phyloP scores from a whole-genome alignment of 345 rosid genomes.

The Crucihimalaya himalaica region DNA sequence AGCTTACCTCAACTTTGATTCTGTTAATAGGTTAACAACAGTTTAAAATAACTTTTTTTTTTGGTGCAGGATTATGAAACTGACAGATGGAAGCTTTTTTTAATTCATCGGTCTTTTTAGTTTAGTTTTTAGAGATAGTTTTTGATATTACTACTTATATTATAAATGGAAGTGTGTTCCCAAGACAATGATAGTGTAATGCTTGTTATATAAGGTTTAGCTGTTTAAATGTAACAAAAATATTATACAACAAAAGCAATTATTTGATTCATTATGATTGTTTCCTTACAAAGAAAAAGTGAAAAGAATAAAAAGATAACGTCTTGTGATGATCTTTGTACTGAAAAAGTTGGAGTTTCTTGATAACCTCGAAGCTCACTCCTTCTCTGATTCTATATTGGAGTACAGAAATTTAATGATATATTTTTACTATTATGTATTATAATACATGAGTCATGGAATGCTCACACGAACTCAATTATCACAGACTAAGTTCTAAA shows the following conservation, averaged over 20 bases:
- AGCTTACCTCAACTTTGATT: background rate
- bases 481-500: constrained; percentile 11
- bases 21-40: background rate
- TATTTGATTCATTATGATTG: constrained; percentile 18
- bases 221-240: constrained; percentile 20
- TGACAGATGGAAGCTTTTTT: constrained; percentile 44
- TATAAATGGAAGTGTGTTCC: constrained; percentile 27
- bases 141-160: constrained; percentile 13
- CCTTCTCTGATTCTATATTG: constrained; percentile 14
- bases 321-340: constrained; percentile 33
- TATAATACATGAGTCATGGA: background rate
- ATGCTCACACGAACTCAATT: constrained; percentile 17
- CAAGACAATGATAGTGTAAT: constrained; percentile 34
- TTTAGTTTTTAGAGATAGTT: constrained; percentile 40
- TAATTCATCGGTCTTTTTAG: constrained; percentile 52
- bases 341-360: constrained; percentile 20
- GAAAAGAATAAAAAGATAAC: constrained; percentile 29
- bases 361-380: constrained; percentile 38
- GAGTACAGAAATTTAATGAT: constrained; percentile 16
- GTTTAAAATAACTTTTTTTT: constrained; percentile 23
- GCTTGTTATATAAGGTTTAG: constrained; percentile 23
- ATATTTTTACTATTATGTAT: background rate
- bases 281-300: constrained; percentile 21
- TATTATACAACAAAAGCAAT: constrained; percentile 25
- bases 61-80: constrained; percentile 41